Base-by-base conservation (phyloP, 1,284 basidiomycete genomes). In the Moniliella sp. region DNA sequence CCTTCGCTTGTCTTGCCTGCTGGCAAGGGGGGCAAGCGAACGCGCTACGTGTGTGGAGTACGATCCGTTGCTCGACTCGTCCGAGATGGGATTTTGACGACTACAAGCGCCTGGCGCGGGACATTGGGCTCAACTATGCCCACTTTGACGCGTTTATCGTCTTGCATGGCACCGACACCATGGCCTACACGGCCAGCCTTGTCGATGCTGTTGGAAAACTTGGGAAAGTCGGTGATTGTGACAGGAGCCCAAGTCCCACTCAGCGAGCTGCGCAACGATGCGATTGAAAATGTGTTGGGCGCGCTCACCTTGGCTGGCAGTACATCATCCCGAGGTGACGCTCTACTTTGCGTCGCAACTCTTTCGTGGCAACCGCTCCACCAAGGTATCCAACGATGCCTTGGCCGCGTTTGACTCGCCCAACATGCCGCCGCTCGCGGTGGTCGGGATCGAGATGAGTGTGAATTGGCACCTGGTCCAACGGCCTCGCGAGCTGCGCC, bases 231-330 rank as follows among this genome's bases (percentile, higher is more conserved):
- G 1, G 63, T 65, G 73, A 80, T 88, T 39, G 57, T 88, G 15
- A 86, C 83, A 0, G 83, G 83, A 1, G 81, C 83, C 1, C 83
- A 91, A 62, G 84, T 91, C 32, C 82, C 83, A 4, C 65, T 88
- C 0, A 81, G 78, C 3, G 75, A 82, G 57, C 64, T 84, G 19
- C 69, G 81, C 8, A 88, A 84, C 48, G 82, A 91, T 59, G 81
- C 50, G 14, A 47, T 54, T 27, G 50, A 54, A 29, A 54, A 54
- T 31, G 39, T 54, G 3, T 72, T 91, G 48, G 82, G 81, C 3
- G 78, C 81, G 4, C 63, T 91, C 18, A 75, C 76, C 12, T 74
- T 88, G 31, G 81, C 84, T 9, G 82, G 83, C 75, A 79, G 50
- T 86, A 76, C 47, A 76, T 78, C 39, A 84, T 91, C 83, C 83